These are phyloP conservation scores for Cylindrotheca closterium DNA, from an alignment of 108 stramenopile species.

Conservation along the genomic window DNA sequence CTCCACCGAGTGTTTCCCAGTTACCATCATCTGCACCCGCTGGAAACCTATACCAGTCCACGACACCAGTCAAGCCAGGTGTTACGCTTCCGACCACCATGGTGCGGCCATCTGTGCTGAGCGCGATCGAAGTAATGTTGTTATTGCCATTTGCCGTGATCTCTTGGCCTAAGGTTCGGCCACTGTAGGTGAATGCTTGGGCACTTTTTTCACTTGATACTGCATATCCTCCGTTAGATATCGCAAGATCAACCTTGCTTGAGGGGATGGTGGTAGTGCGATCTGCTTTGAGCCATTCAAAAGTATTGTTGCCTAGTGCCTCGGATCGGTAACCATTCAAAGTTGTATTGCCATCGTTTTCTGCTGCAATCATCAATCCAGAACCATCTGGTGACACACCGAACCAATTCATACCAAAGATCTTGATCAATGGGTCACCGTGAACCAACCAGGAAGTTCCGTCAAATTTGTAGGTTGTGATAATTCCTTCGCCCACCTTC, in stretches of 20 bases:
- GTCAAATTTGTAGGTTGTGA: constrained; percentile 6
- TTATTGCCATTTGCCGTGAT: neutral
- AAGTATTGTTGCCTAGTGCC: neutral
- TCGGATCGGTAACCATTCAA: neutral
- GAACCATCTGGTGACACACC: neutral
- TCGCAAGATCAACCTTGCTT: neutral
- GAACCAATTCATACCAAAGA: neutral
- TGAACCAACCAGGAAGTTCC: neutral
- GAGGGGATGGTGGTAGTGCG: neutral
- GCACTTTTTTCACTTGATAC: neutral
- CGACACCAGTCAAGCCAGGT: neutral
- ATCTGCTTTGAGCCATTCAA: neutral
- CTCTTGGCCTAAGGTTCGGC: constrained; percentile 5
- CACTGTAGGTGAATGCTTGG: constrained; percentile 8
- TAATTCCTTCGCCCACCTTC: neutral
- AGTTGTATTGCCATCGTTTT: neutral
- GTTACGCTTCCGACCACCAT: neutral
- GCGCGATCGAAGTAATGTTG: neutral
- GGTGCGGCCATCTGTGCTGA: neutral
- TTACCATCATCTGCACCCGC: neutral
- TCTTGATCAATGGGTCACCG: neutral
- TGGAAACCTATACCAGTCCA: constrained; percentile 7
- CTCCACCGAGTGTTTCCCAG: neutral
- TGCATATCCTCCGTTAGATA: neutral
- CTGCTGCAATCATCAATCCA: neutral